Base-by-base conservation (phyloP, 768 basidiomycete species). In the Royoungia palumana region DNA sequence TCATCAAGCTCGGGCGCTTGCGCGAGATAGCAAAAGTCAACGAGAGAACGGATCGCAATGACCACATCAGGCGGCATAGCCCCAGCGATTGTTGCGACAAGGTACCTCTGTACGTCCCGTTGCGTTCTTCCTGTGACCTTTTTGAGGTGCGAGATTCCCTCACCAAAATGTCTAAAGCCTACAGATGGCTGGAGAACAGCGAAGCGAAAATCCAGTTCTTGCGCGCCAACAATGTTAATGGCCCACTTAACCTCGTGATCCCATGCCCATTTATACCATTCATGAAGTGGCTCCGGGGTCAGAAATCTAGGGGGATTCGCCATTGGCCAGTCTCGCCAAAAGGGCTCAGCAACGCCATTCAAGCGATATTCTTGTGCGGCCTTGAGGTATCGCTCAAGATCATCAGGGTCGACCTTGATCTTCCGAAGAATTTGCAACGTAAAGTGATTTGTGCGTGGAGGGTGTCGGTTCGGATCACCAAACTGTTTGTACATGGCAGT, bases 141-240 rank as follows among this genome's bases (percentile, higher is more conserved):
- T 10, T 28, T 28, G 28, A 28, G 28, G 11, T 28, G 28, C 5
- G 66, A 72, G 7, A 75, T 67, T 0, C 75, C 71, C 19, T 68
- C 60, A 9, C 57, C 49, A 44, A 75, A 77, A 22, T 74, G 72
- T n/a, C 64, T 51, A 10, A 9, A 42, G 12, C 70, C 70, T 7
- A 55, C 16, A 1, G 13, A 16, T 30, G 48, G 53, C 44, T 59
- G 55, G 0, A 28, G 28, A 11, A 28, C 9, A 10, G 28, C 6
- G 12, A 28, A 28, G 9, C 9, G 28, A 28, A 28, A 28, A 10
- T 28, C 51, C 46, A 27, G 22, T 43, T n/a, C 39, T 2, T 19
- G 4, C 6, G 1, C 2, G 38, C 54, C 2, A 47, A 4, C 2
- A 4, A 19, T 41, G 2, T 53, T 49, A 13, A 55, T 60, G 16